Evolutionary conservation across 129 eudicot genomes (phyloP).

Genomic region (Lactuca saligna): DNA sequence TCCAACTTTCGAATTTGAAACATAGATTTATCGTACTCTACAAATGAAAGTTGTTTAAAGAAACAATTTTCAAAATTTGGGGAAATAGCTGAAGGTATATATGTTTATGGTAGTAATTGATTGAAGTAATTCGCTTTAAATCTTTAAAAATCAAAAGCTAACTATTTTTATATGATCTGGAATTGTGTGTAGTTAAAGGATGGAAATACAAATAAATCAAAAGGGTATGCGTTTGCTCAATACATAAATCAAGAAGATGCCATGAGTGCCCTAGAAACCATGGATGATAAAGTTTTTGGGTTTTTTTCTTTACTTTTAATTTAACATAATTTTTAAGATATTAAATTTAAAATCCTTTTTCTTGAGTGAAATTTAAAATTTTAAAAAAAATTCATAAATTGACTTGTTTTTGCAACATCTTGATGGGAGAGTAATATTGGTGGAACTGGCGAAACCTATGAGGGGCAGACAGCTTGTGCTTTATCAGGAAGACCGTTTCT

Average conservation of each 20-base stretch:
- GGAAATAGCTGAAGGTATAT: slow-evolving; percentile 61
- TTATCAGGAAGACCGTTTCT: too few species aligned
- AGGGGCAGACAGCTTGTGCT: slow-evolving; percentile 21
- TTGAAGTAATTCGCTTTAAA: neutral
- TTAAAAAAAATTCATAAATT: neutral
- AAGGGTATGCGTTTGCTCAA: slow-evolving; percentile 66
- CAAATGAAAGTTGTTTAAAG: slow-evolving; percentile 51
- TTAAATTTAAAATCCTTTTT: neutral
- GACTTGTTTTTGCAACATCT: slow-evolving; percentile 34
- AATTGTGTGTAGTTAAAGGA: slow-evolving; percentile 47
- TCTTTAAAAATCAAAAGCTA: neutral
- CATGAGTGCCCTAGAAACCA: slow-evolving; percentile 59
- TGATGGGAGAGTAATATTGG: slow-evolving; percentile 57
- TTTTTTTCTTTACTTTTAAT: neutral
- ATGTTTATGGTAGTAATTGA: neutral
- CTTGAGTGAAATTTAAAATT: neutral
- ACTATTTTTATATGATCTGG: slow-evolving; percentile 1
- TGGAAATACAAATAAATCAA: slow-evolving; percentile 45
- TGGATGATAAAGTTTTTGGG: slow-evolving; percentile 54
- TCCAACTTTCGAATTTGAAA: slow-evolving; percentile 14
- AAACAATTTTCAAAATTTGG: slow-evolving; percentile 69
- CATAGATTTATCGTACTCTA: slow-evolving; percentile 63
- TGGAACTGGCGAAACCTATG: slow-evolving; percentile 63
- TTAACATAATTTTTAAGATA: neutral
- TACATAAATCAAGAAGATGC: slow-evolving; percentile 70